phyloP scores from a whole-genome alignment of 129 eudicot species.

The Apium graveolens region DNA sequence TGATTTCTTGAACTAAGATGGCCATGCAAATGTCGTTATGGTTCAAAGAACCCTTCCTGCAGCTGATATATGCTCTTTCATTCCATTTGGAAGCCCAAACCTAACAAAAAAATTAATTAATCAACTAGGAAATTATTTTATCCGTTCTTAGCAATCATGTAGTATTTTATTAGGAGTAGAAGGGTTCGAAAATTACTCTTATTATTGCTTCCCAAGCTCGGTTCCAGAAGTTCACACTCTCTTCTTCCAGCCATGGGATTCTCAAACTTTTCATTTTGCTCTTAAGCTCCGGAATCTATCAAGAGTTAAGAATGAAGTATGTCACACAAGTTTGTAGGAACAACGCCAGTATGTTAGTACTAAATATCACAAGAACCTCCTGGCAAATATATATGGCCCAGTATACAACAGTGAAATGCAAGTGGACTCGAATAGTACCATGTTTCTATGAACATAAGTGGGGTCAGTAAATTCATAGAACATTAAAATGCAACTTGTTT shows the following conservation, averaged over 20 bases:
- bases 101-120: not conserved
- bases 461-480: not conserved
- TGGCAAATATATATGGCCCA: not conserved
- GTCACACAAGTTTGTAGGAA: not conserved
- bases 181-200: constrained; percentile 18
- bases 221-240: constrained; percentile 32
- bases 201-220: constrained; percentile 41
- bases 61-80: constrained; percentile 41
- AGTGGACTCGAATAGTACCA: not conserved
- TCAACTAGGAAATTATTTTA: not conserved
- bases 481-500: too few species aligned
- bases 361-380: not conserved
- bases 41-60: constrained; percentile 18
- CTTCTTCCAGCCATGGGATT: constrained; percentile 42
- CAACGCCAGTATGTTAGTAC: not conserved
- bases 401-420: too few species aligned
- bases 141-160: not conserved
- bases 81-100: constrained; percentile 54
- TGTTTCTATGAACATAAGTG: not conserved
- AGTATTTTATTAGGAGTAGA: not conserved
- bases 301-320: not conserved
- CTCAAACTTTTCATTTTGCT: constrained; percentile 46
- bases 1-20: constrained; percentile 41
- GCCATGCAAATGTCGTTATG: constrained; percentile 30
- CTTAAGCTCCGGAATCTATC: constrained; percentile 35